These are phyloP conservation scores for Hibiscus syriacus DNA, from an alignment of 345 rosid genomes.

Conservation along the genomic window DNA sequence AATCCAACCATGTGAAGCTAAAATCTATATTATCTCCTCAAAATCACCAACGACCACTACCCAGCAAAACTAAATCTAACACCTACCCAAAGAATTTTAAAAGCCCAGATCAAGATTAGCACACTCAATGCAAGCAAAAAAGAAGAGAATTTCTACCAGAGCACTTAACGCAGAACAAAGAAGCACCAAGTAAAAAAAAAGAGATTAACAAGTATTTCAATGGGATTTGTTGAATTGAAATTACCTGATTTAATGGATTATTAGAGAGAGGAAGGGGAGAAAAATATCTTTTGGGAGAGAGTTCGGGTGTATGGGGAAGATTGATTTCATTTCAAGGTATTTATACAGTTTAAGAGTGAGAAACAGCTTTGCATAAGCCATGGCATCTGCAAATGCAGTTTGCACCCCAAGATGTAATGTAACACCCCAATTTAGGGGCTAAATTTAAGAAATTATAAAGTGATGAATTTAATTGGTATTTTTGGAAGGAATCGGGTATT, in stretches of 20 bases:
- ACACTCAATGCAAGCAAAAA: not conserved
- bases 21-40: not conserved
- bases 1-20: not conserved
- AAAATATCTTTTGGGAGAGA: not conserved
- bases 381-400: not conserved
- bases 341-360: conserved; percentile 4
- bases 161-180: not conserved
- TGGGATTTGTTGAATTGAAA: not conserved
- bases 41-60: not conserved
- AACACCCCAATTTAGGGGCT: too few species aligned
- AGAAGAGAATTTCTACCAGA: not conserved
- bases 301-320: not conserved
- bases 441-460: too few species aligned
- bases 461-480: too few species aligned
- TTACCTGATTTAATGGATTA: conserved; percentile 6
- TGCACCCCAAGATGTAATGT: not conserved
- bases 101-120: not conserved
- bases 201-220: not conserved
- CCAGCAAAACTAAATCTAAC: conserved; percentile 4
- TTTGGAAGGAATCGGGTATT: too few species aligned
- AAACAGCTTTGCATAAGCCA: not conserved
- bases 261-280: not conserved
- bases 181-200: not conserved
- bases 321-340: not conserved
- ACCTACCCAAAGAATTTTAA: not conserved